Evolutionary conservation across 2,329 filamentous ascomycete genomes (phyloP), one percentile per base, ranked within the genome.

Genomic region (Coleophoma eucalyptorum): DNA sequence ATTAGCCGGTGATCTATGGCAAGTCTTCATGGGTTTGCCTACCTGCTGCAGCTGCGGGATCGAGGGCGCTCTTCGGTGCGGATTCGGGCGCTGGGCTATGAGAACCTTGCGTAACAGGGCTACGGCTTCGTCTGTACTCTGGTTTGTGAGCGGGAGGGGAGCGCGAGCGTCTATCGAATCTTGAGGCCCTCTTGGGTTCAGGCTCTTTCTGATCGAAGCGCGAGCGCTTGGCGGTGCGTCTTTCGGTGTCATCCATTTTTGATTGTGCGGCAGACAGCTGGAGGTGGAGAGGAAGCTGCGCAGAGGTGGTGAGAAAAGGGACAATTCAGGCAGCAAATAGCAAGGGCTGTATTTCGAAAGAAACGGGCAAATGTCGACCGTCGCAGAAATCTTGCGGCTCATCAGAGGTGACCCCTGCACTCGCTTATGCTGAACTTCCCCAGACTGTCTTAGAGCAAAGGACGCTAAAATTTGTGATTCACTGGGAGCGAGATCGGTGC

Each of bases 131-230:
- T 59, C 79, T 75, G 43, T 81, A 72, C 55, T 95, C 89, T 21
- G 83, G 76, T 60, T 84, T 81, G 63, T 83, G 79, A 21, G 78
- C 71, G 52, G 73, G 71, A 19, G 91, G 91, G 32, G 91, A 96
- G 58, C 90, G 87, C 52, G 94, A 97, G 62, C 94, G 87, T 62
- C 92, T 84, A 72, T 97, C 93, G 70, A 96, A 97, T 67, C 92
- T 83, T 46, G 91, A 95, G 41, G 80, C 66, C 60, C 84, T 79
- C 64, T 85, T 86, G 51, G 87, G 83, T 65, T 94, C 90, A 5
- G 89, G 84, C 67, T 93, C 90, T 43, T 85, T 94, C 70, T 95
- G 90, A 67, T 97, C 93, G 71, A 97, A 97, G 69, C 93, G 90
- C 65, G 91, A 96, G 55, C 91, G 87, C 77, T 96, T 96, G 54